Percentiles rank a stretch among this genome's conserved stretches.
Conservation (phyloP, 208 protist species). For the Leishmania tarentolae region DNA sequence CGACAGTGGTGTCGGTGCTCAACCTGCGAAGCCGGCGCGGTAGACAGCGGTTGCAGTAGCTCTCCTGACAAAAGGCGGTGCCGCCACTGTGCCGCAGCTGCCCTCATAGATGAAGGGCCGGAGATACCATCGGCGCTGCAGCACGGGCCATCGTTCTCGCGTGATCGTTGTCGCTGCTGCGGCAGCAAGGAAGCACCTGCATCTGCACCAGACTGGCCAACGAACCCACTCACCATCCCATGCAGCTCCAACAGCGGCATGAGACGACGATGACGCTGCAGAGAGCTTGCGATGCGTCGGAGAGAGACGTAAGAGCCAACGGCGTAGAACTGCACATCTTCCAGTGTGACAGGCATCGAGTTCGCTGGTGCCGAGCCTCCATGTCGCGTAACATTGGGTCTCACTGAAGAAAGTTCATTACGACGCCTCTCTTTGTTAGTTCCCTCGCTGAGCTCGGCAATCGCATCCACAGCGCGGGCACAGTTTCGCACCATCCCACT, state of each 20-base stretch:
- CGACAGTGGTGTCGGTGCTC: neutral
- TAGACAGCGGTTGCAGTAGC: neutral
- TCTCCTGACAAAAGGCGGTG: slow-evolving; percentile 16
- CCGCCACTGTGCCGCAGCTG: slow-evolving; percentile 8
- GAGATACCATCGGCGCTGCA: neutral
- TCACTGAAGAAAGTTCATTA: neutral
- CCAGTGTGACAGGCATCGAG: slow-evolving; percentile 2
- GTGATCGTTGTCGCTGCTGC: neutral
- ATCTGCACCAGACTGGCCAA: neutral
- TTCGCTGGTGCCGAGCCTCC: neutral
- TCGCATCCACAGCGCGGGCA: slow-evolving; percentile 13
- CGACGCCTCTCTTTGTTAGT: neutral
- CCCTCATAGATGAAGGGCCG: neutral
- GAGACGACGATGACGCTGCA: slow-evolving; percentile 57
- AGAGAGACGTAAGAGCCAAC: slow-evolving; percentile 61
- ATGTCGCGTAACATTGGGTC: neutral
- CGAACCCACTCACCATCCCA: slow-evolving; percentile 28
- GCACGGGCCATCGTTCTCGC: neutral
- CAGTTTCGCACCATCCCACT: slow-evolving; percentile 13
- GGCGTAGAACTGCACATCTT: slow-evolving; percentile 41
- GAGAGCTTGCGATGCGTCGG: slow-evolving; percentile 62
- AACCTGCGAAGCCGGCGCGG: neutral
- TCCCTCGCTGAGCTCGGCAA: slow-evolving; percentile 10
- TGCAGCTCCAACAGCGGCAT: slow-evolving; percentile 58
- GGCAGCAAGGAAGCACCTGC: neutral